A percentile compares a stretch with the other conserved stretches of the same genome.
Evolutionary conservation across 108 stramenopile genomes (phyloP).

Genomic region (Chaetoceros muelleri): DNA sequence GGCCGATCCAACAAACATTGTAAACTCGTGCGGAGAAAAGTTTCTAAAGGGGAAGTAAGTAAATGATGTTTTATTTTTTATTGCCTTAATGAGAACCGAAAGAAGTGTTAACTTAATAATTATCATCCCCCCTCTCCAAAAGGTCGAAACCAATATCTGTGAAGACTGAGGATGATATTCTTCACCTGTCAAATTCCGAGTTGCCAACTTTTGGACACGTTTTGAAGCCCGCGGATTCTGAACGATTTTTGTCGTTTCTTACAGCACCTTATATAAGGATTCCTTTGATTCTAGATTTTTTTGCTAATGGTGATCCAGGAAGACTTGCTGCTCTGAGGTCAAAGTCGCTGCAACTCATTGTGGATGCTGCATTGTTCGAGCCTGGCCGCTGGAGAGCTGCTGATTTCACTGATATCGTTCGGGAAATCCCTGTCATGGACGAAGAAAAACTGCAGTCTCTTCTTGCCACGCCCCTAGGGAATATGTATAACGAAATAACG

Average conservation of each 20-base stretch:
- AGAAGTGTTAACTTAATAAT: not conserved
- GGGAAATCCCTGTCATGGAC: constrained; percentile 69
- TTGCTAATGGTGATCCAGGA: constrained; percentile 87
- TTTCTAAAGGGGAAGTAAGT: constrained; percentile 67
- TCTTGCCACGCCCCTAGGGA: constrained; percentile 85
- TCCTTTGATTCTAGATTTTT: constrained; percentile 92
- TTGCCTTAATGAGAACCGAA: not conserved
- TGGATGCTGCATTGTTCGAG: constrained; percentile 92
- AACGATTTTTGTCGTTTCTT: constrained; percentile 89
- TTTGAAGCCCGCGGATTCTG: constrained; percentile 81
- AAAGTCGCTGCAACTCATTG: constrained; percentile 85
- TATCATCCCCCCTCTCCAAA: not conserved
- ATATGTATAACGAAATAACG: constrained; percentile 91
- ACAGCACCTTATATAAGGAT: constrained; percentile 95
- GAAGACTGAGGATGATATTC: constrained; percentile 88
- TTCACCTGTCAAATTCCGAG: constrained; percentile 81
- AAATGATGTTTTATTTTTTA: not conserved
- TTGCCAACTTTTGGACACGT: constrained; percentile 89
- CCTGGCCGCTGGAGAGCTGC: constrained; percentile 88
- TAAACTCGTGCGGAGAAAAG: constrained; percentile 84
- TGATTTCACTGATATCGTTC: constrained; percentile 57
- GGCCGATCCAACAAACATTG: constrained; percentile 83
- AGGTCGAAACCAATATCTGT: constrained; percentile 69
- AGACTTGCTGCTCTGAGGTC: constrained; percentile 80
- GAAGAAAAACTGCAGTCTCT: constrained; percentile 61